Percentiles rank a stretch among this genome's conserved stretches.
These are phyloP conservation scores for Mortierella sp. DNA, from an alignment of 371 early-diverging fungal species.

Conservation along the genomic window DNA sequence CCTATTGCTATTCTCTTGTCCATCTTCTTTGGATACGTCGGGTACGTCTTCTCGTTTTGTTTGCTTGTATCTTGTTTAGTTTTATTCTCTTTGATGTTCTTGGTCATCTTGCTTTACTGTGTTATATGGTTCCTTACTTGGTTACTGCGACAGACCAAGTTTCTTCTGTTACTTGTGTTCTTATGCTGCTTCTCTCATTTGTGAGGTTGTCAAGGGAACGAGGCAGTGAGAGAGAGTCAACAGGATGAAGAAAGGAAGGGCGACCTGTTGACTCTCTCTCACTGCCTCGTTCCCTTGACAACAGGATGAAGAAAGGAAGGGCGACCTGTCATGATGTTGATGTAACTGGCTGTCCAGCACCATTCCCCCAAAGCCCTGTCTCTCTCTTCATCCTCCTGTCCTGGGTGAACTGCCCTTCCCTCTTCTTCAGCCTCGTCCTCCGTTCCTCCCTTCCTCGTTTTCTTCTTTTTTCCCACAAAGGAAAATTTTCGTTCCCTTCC, in stretches of 20 bases:
- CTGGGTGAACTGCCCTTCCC: not conserved
- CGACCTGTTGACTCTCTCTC: too few relatives aligned
- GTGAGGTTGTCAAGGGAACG: not conserved
- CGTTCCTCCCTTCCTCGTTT: not conserved
- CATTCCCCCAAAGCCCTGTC: not conserved
- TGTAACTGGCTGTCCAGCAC: not conserved
- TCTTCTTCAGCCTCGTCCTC: conserved; percentile 1
- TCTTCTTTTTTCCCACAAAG: conserved; percentile 1
- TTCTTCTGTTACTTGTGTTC: not conserved
- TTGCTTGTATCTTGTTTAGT: not conserved
- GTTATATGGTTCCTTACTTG: not conserved
- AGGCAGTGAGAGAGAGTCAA: not conserved
- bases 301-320: not conserved
- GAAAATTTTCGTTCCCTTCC: not conserved
- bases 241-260: not conserved
- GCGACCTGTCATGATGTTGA: not conserved
- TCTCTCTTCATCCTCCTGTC: not conserved
- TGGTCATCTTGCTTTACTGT: not conserved
- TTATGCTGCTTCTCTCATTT: not conserved
- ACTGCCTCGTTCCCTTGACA: too few relatives aligned
- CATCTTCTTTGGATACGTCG: conserved; percentile 57
- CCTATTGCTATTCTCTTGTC: conserved; percentile 55
- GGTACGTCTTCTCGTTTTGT: conserved; percentile 35
- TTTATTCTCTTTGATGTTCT: not conserved
- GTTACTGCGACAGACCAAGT: not conserved